A percentile compares a stretch with the other conserved stretches of the same genome.
Evolutionary conservation across 2,329 filamentous ascomycete species (phyloP).

Genomic region (Hypoxylon sp.): DNA sequence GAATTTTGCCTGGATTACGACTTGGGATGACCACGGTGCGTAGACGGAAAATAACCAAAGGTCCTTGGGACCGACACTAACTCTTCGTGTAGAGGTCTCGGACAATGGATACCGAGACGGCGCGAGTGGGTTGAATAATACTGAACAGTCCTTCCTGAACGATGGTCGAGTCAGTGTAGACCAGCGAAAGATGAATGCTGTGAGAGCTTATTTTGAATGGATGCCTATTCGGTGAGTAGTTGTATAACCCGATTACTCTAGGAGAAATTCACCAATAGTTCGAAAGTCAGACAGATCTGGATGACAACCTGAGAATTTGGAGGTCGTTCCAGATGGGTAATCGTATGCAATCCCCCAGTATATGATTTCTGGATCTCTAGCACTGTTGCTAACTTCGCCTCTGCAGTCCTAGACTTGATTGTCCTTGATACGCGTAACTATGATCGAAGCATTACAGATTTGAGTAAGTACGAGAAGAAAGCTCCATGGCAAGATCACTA

Average conservation of each 20-base stretch:
- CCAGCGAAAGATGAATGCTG: conserved; percentile 80
- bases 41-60: conserved; percentile 31
- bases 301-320: conserved; percentile 79
- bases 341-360: conserved; percentile 64
- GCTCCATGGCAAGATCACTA: background rate
- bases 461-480: conserved; percentile 49
- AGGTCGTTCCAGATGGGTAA: conserved; percentile 76
- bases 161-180: conserved; percentile 76
- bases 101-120: conserved; percentile 78
- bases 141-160: conserved; percentile 74
- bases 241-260: background rate
- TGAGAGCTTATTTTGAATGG: conserved; percentile 79
- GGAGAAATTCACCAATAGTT: conserved; percentile 53
- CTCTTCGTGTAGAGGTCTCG: conserved; percentile 63
- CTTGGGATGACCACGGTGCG: conserved; percentile 61
- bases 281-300: conserved; percentile 72
- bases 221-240: conserved; percentile 66
- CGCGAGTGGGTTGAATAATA: conserved; percentile 73
- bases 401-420: conserved; percentile 68
- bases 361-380: too few species aligned
- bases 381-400: background rate
- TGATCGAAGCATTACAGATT: conserved; percentile 73
- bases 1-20: conserved; percentile 62
- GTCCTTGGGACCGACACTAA: conserved; percentile 2
- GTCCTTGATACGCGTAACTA: conserved; percentile 80